These are phyloP conservation scores for Taiozyma sp. DNA, from an alignment of 1,139 yeast species.

Conservation along the genomic window DNA sequence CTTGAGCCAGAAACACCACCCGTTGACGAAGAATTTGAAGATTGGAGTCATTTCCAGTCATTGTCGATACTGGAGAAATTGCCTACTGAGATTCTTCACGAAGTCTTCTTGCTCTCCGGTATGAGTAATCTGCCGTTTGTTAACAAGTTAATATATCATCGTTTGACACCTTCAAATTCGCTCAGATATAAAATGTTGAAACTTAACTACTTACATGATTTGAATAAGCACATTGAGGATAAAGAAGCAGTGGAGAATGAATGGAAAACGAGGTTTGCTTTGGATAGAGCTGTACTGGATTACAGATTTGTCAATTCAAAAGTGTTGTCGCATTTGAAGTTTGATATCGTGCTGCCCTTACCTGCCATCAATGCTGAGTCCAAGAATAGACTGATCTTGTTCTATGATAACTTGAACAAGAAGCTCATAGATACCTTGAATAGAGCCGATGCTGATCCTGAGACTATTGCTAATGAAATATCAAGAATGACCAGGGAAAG, in stretches of 20 bases:
- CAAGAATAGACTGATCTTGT: slow-evolving; percentile 13
- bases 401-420: slow-evolving; percentile 17
- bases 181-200: slow-evolving; percentile 10
- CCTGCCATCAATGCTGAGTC: slow-evolving; percentile 12
- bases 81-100: slow-evolving; percentile 20
- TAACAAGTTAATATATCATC: slow-evolving; percentile 5
- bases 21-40: neutral
- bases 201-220: slow-evolving; percentile 10
- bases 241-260: neutral
- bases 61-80: slow-evolving; percentile 13
- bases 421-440: slow-evolving; percentile 12
- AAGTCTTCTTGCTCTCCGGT: slow-evolving; percentile 12
- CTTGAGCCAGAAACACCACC: neutral
- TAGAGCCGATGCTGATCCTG: slow-evolving; percentile 9
- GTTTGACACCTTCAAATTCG: slow-evolving; percentile 10
- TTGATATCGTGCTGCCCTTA: slow-evolving; percentile 16
- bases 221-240: slow-evolving; percentile 7
- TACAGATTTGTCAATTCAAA: slow-evolving; percentile 12
- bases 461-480: slow-evolving; percentile 14
- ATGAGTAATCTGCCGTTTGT: slow-evolving; percentile 13
- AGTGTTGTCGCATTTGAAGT: slow-evolving; percentile 5
- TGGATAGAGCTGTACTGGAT: slow-evolving; percentile 12
- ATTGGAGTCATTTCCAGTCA: neutral
- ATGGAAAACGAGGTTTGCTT: slow-evolving; percentile 13
- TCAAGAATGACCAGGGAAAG: slow-evolving; percentile 17